Evolutionary conservation across 2,329 filamentous ascomycete species (phyloP), one percentile per base, ranked within the genome.

Genomic region (Aspergillus unguis): DNA sequence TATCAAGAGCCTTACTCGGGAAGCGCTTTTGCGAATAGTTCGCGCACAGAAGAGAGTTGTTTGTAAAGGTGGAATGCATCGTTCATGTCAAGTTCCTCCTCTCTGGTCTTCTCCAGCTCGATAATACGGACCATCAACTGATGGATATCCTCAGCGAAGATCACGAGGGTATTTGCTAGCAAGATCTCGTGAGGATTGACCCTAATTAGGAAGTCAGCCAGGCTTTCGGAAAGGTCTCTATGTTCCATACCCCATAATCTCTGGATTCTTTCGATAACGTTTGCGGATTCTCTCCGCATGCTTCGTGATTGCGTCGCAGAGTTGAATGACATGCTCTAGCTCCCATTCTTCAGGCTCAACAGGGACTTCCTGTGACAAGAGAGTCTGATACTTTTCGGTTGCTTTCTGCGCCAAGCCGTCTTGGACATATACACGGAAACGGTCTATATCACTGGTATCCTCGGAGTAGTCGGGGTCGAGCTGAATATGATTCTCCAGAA

Each of bases 61-160:
- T 84, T 87, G 75, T 99, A 99, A 17, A 99, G 75, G 61, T 95
- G 89, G 68, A 99, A 97, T 0, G 92, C 94, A 69, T 99, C 94
- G 65, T 96, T 84, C 27, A 97, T 83, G 36, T 88, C 85, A 44
- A 97, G 84, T 62, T 96, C 90, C 50, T 85, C 80, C 10, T 83
- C 85, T 48, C 80, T 83, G 32, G 84, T 80, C 59, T 87, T 82
- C 25, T 88, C 84, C 48, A 86, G 81, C 53, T 87, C 81, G 59
- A 97, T 79, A 56, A 97, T 94, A 50, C 87, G 82, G 59, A 85
- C 81, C 38, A 97, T 85, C 59, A 99, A 84, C 63, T 92, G 91
- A 57, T 87, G 83, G 4, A 90, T 89, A 70, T 99, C 92, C 58
- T 89, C 85, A 52, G 95, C 92, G 68, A 95, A 97, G 55, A 87